Evolutionary conservation across 176 grass and related monocot species (phyloP).

Genomic region (Puccinellia tenuiflora): DNA sequence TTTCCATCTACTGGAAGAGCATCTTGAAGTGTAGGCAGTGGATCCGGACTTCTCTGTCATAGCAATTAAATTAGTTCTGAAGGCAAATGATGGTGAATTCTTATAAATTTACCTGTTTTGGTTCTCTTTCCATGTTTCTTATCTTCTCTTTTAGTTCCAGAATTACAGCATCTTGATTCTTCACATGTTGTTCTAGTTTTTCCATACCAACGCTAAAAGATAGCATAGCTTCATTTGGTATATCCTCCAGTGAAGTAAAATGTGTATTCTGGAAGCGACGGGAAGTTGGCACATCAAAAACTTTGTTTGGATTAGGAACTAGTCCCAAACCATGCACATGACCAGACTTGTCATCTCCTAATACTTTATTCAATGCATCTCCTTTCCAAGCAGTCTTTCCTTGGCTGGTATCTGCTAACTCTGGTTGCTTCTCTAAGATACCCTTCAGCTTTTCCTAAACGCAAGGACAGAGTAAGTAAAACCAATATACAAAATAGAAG

Average conservation of each 20-base stretch:
- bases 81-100: not conserved
- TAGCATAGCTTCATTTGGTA: not conserved
- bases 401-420: not conserved
- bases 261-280: not conserved
- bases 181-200: not conserved
- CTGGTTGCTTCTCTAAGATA: not conserved
- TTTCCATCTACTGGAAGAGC: not conserved
- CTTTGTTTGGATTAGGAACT: not conserved
- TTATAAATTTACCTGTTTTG: not conserved
- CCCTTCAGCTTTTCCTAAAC: not conserved
- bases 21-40: not conserved
- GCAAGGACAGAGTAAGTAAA: not conserved
- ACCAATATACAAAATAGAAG: not conserved
- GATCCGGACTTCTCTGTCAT: not conserved
- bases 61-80: no score
- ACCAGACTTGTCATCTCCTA: constrained; percentile 13
- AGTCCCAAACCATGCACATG: not conserved
- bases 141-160: not conserved
- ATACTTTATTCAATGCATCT: constrained; percentile 1
- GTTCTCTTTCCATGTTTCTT: not conserved
- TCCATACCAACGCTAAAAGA: not conserved
- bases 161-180: not conserved
- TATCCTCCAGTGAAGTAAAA: not conserved
- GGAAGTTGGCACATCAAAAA: not conserved
- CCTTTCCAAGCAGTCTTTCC: constrained; percentile 13